Evolutionary conservation across 768 basidiomycete species (phyloP), one percentile per base, ranked within the genome.

Genomic region (Cyclocybe cylindracea): DNA sequence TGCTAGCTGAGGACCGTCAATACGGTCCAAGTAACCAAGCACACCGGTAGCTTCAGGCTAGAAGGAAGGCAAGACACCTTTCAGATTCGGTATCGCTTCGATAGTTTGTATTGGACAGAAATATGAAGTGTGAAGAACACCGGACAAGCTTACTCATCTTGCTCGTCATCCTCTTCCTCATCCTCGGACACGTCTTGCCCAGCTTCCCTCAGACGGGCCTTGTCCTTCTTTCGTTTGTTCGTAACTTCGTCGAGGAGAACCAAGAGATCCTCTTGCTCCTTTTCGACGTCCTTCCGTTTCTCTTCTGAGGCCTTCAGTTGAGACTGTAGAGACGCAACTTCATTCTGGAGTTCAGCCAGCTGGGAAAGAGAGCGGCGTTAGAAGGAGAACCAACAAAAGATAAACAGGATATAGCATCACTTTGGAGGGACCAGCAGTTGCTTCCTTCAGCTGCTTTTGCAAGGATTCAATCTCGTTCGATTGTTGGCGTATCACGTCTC

Each of bases 191-290:
- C 95, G 33, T 94, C 94, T 66, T 92, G 51, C 0, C 90, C 90
- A 8, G 80, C 82, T 50, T 80, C 82, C 62, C 78, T 76, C 75
- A 99, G 81, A 58, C 79, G 76, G 42, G 68, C 78, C 74, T 98
- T 98, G 64, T 98, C 97, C 58, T 75, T 77, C 72, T 80, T 82
- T 46, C 95, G 78, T 71, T 99, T 99, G 57, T 74, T 80, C 40
- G 84, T 90, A 55, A 97, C 75, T 71, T 98, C 97, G 62, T 98
- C 97, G 3, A 99, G 74, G 32, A 98, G 70, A 9, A 99, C 95
- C 16, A 99, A 75, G 43, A 98, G 67, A 68, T 99, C 96, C 65
- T 98, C 96, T 61, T 98, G 95, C 67, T 99, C 96, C 70, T 94
- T 95, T 68, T 97, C 94, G 18, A 85, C 83, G 7, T 97, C 94